Evolutionary conservation across 495 filamentous ascomycete genomes (phyloP).

Genomic region (Penicillium verhagenii): DNA sequence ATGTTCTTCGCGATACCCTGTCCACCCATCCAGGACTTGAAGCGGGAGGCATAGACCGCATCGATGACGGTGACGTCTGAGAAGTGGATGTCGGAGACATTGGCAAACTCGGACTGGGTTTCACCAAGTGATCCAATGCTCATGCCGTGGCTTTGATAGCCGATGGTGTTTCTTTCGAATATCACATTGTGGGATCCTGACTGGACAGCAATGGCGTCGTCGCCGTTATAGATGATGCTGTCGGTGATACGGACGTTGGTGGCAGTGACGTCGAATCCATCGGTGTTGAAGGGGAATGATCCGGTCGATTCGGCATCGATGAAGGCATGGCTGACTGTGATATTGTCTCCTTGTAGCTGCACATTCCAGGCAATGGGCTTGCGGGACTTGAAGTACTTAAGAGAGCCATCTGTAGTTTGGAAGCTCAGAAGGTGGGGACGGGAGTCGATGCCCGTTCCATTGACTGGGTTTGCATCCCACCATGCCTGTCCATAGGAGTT

Average conservation of each 20-base stretch:
- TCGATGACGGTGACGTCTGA: conserved; percentile 39
- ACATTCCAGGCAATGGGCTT: conserved; percentile 48
- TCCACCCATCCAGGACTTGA: conserved; percentile 44
- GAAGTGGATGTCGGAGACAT: conserved; percentile 41
- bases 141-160: conserved; percentile 44
- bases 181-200: conserved; percentile 35
- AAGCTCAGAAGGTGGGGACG: conserved; percentile 43
- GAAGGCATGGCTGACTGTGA: conserved; percentile 36
- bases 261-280: conserved; percentile 40
- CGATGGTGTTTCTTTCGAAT: conserved; percentile 36
- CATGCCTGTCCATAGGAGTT: conserved; percentile 45
- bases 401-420: conserved; percentile 32
- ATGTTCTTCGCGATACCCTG: conserved; percentile 42
- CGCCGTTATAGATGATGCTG: conserved; percentile 42
- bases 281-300: conserved; percentile 46
- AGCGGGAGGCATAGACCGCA: conserved; percentile 39
- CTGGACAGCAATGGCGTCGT: conserved; percentile 43
- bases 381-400: conserved; percentile 40
- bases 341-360: conserved; percentile 34
- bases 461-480: conserved; percentile 44
- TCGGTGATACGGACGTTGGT: conserved; percentile 37
- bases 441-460: conserved; percentile 31
- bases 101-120: conserved; percentile 26
- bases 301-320: conserved; percentile 42
- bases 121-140: conserved; percentile 42